Evolutionary conservation across 306 rosid species (phyloP), one percentile per base, ranked within the genome.

Genomic region (Crataegus laevigata): DNA sequence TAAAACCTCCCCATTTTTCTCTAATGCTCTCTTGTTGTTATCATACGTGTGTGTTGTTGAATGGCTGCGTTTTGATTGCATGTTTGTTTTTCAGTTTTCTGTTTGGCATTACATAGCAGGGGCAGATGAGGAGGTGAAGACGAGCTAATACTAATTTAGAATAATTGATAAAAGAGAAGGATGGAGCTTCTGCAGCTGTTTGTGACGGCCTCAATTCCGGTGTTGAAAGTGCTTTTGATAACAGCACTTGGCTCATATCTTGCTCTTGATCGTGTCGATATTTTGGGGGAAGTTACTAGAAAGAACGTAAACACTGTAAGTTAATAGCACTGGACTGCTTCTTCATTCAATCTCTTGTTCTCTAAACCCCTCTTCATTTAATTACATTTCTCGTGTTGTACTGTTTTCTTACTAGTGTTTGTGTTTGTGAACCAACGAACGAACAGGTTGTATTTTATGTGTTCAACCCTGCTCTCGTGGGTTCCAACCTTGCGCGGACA

Each of bases 191-290:
- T 82, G 75, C 55, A 79, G 25, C 85, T 90, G 65, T 82, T 90
- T 66, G 43, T 87, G 45, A 80, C 79, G 17, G 92, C 92, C 24
- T 72, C 88, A 21, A 75, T 84, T 73, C 90, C 96, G 1, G 86
- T 84, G 3, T 19, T 90, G 71, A 88, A 90, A 82, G 86, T 87
- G 29, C 84, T 90, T 2, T 60, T 86, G 15, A 38, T 86, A 12
- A 84, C 90, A 11, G 84, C 78, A 21, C 82, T 90, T 4, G 92
- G 96, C 43, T 83, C 84, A 1, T 79, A 60, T 32, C 91, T 90
- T 45, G 92, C 96, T 3, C 82, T 85, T 5, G 84, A 88, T 18
- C 73, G 73, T 18, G 75, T 89, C 45, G 32, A 72, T 61, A 73
- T 90, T 50, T 71, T 90, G 61, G 82, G 83, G 29, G 80, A 65